Evolutionary conservation across 305 asterid species (phyloP), one percentile per base, ranked within the genome.

Genomic region (Nicotiana rustica): DNA sequence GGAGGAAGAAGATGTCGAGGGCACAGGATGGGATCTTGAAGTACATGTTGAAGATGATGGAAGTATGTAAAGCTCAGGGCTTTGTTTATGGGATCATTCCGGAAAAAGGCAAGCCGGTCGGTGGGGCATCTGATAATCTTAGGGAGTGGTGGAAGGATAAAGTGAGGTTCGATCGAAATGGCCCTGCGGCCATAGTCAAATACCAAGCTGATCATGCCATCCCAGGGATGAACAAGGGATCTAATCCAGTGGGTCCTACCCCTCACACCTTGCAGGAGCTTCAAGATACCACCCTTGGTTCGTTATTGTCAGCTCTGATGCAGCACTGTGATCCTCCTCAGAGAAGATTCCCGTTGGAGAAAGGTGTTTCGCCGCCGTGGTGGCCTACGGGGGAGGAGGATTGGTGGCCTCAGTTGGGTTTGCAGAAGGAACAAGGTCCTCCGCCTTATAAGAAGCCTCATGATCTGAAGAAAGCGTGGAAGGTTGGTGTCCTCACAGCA

Each of bases 21-120:
- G 97, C 97, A 9, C 97, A 93, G 49, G 97, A 93, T 2, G 97
- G 97, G 88, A 93, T 93, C 90, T 81, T 93, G 89, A 93, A 93
- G 84, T 93, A 93, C 90, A 93, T 93, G 97, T 79, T 92, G 84
- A 92, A 92, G 62, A 92, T 92, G 97, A 92, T 93, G 97, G 97
- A 93, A 56, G 97, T 91, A 4, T 93, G 97, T 83, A 91, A 93
- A 60, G 97, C 97, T 8, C 97, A 77, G 38, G 86, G 86, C 5
- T 84, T 84, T 77, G 86, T 84, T 65, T 84, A 84, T 33, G 86
- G 86, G 19, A 84, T 84, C 18, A 84, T 84, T 6, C 86, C 86
- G 1, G 84, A 84, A 68, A 84, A 84, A 25, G 86, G 86, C n/a
- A 81, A 84, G 79, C 86, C 86, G 2, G 86, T 84, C 4, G 66